Base-by-base conservation (phyloP, 805 yeast species). In the Barnettozyma pratensis region DNA sequence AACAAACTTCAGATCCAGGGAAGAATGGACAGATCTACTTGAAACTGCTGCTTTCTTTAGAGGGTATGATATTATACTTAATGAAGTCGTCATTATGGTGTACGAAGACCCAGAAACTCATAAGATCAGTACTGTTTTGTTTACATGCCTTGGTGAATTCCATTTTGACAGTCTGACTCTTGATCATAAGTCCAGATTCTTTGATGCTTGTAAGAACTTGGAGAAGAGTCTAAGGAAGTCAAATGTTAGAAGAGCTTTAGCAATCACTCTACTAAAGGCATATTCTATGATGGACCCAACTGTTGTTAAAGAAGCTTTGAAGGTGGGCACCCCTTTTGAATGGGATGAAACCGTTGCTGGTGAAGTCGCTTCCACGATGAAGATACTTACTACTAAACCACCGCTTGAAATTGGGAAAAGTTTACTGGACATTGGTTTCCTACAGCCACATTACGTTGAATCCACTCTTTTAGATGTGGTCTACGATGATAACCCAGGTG, bases 261-360 rank as follows among this genome's bases (percentile, higher is more conserved):
- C 97, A 0, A 80, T 90, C 4, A 74, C 94, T 1, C 67, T 78
- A 25, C 68, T 91, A 51, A 77, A 86, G 55, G 79, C 87, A 27
- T 89, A 74, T 60, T 81, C 88, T 3, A 70, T 75, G 29, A 61
- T 88, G 54, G 75, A 62, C 58, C 70, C 55, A 28, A 39, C 47
- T 26, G 45, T 44, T 5, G 54, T 59, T 10, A 53, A 54, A 9
- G 46, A 7, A 36, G 43, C 48, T 47, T 48, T 51, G 44, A 44
- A 42, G 41, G 9, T 42, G 52, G 59, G 14, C 28, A 40, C 45
- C 8, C 41, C 57, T 12, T 67, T 66, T 53, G 74, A 76, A 62
- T 74, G 82, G 78, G 97, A 92, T 65, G 96, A 88, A 56, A 85
- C 92, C 0, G 74, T 77, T 46, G 96, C 97, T 1, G 98, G 97